These are phyloP conservation scores for Hygrocybe punicea DNA, from an alignment of 768 basidiomycete species.

Conservation along the genomic window DNA sequence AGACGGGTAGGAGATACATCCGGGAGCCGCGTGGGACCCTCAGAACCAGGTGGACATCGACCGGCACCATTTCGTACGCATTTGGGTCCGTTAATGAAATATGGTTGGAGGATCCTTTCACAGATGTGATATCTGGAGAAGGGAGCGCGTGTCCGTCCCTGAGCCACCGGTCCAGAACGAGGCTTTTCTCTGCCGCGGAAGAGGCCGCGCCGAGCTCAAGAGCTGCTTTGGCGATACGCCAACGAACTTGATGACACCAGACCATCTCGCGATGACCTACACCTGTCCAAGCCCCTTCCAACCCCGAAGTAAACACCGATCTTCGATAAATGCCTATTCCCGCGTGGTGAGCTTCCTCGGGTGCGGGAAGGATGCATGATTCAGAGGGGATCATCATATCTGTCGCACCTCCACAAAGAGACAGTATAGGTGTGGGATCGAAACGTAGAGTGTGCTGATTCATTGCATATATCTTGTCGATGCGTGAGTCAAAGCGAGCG, in stretches of 20 bases:
- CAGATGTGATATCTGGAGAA: slow-evolving; percentile 10
- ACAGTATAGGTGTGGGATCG: slow-evolving; percentile 66
- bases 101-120: slow-evolving; percentile 4
- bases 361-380: slow-evolving; percentile 61
- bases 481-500: slow-evolving; percentile 76
- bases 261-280: slow-evolving; percentile 96
- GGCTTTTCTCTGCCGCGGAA: slow-evolving; percentile 27
- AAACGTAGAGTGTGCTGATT: slow-evolving; percentile 40
- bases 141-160: slow-evolving; percentile 55
- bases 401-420: slow-evolving; percentile 87
- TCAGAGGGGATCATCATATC: slow-evolving; percentile 93
- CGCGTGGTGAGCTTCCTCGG: neutral
- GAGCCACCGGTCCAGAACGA: slow-evolving; percentile 63
- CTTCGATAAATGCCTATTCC: slow-evolving; percentile 40
- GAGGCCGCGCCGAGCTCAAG: slow-evolving; percentile 56
- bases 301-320: slow-evolving; percentile 78
- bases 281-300: slow-evolving; percentile 92
- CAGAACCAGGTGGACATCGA: slow-evolving; percentile 40
- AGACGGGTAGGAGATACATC: slow-evolving; percentile 53
- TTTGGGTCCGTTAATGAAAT: slow-evolving; percentile 22
- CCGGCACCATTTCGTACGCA: slow-evolving; percentile 38
- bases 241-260: slow-evolving; percentile 97
- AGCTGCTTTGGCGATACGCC: slow-evolving; percentile 76
- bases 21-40: slow-evolving; percentile 40
- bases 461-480: slow-evolving; percentile 67